Conservation (phyloP, 106 monocot genomes). For the Gastrodia elata region DNA sequence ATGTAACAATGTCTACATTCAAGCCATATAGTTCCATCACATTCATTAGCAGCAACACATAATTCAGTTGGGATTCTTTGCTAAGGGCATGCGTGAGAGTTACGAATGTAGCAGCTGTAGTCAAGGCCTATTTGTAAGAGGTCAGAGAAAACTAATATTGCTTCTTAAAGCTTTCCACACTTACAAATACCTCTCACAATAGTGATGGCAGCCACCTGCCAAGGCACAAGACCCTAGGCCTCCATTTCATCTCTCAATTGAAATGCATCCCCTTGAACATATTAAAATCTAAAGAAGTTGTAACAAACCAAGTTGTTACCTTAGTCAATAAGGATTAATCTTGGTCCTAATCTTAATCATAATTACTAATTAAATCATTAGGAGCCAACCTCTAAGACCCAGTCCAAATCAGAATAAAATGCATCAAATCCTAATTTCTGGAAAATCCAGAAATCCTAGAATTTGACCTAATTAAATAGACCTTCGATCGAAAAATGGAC, state of each 20-base stretch:
- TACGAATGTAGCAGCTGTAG: conserved; percentile 79
- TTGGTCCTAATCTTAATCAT: too few species aligned
- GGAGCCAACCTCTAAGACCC: too few species aligned
- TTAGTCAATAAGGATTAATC: too few species aligned
- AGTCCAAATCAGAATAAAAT: too few species aligned
- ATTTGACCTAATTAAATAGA: too few species aligned
- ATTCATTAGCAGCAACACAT: conserved; percentile 54
- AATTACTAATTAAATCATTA: too few species aligned
- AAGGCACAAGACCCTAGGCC: conserved; percentile 35
- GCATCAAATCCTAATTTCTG: too few species aligned
- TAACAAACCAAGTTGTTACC: too few species aligned
- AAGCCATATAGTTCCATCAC: conserved; percentile 49
- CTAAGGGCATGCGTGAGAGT: conserved; percentile 65
- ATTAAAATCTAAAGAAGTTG: too few species aligned
- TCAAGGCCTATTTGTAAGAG: conserved; percentile 38
- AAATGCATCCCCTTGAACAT: conserved; percentile 66
- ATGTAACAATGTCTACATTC: conserved; percentile 60
- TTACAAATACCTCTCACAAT: conserved; percentile 74
- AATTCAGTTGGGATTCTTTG: conserved; percentile 35
- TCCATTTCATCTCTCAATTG: conserved; percentile 78
- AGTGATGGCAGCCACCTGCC: conserved; percentile 58
- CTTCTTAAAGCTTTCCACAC: conserved; percentile 76
- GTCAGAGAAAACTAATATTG: conserved; percentile 52
- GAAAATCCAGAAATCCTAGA: too few species aligned
- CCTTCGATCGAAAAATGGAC: too few species aligned